Base-by-base conservation (phyloP, 2,329 filamentous ascomycete genomes). In the Fusarium succisae region DNA sequence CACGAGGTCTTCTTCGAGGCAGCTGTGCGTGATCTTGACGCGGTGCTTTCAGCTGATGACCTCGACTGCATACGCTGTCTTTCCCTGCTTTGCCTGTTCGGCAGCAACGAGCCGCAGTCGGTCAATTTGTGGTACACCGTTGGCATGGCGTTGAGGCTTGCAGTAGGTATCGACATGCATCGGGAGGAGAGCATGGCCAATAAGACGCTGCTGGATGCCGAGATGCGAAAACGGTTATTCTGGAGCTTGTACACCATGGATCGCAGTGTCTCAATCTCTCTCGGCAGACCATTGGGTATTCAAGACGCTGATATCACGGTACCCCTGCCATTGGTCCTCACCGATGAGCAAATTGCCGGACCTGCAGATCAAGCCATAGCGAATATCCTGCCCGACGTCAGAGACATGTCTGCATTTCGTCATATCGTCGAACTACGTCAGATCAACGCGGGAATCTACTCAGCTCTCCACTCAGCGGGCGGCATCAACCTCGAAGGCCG, bases 201-300 rank as follows among this genome's bases (percentile, higher is more conserved):
- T 6, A 77, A 48, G n/a, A 51, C 64, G 3, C 38, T 77, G 5
- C 22, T 77, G 0, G 75, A 77, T 6, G 62, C 75, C 7, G 74
- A 77, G 24, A 77, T 77, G 75, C 65, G 70, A 6, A 77, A 74
- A 37, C 44, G 75, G 17, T 26, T 77, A 1, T 77, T 77, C 12
- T 77, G 75, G 75, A 77, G 75, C 14, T 32, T 77, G 0, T 77
- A 77, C 28, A 76, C 75, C 0, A 77, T 77, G 75, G 75, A 77
- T 10, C 60, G 74, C 11, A 76, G 75, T 20, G 74, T 77, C 4
- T 77, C 75, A 0, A 77, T 77, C 1, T 75, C 75, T 1, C 47
- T 77, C 1, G 75, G 75, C 1, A 22, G 75, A 4, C 75, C 75
- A 1, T 43, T 77, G 2, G 75, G 75, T 0, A 77, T 77, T 0